These are phyloP conservation scores for Dalbergia oliveri DNA, from an alignment of 306 rosid species.

Conservation along the genomic window DNA sequence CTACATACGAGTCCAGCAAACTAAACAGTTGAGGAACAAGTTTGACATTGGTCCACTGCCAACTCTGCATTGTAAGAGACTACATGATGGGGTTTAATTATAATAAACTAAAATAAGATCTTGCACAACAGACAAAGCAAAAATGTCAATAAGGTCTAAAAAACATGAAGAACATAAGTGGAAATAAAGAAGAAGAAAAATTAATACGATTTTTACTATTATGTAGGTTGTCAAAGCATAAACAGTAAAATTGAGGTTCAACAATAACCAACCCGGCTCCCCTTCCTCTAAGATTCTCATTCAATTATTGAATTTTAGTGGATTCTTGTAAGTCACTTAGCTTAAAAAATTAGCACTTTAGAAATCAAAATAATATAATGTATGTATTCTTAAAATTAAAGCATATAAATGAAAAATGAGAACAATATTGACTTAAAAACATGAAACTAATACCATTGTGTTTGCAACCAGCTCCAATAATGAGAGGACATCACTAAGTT, in stretches of 20 bases:
- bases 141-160: background rate
- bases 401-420: slow-evolving; percentile 23
- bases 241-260: background rate
- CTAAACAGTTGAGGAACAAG: slow-evolving; percentile 66
- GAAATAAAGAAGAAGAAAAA: background rate
- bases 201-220: background rate
- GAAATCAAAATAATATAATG: background rate
- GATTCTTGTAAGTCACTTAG: background rate
- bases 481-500: slow-evolving; percentile 64
- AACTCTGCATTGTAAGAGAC: slow-evolving; percentile 65
- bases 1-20: slow-evolving; percentile 58
- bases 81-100: slow-evolving; percentile 34
- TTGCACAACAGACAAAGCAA: background rate
- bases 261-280: background rate
- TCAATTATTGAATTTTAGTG: background rate
- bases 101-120: slow-evolving; percentile 25
- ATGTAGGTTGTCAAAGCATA: background rate
- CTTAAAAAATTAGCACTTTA: background rate
- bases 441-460: slow-evolving; percentile 63
- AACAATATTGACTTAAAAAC: slow-evolving; percentile 32
- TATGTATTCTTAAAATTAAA: background rate
- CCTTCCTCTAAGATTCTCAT: background rate
- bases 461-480: slow-evolving; percentile 77
- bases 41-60: slow-evolving; percentile 69
- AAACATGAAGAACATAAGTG: background rate